Evolutionary conservation across 192 early-diverging fungal genomes (phyloP).

Genomic region (Gryganskiella cystojenkinii): DNA sequence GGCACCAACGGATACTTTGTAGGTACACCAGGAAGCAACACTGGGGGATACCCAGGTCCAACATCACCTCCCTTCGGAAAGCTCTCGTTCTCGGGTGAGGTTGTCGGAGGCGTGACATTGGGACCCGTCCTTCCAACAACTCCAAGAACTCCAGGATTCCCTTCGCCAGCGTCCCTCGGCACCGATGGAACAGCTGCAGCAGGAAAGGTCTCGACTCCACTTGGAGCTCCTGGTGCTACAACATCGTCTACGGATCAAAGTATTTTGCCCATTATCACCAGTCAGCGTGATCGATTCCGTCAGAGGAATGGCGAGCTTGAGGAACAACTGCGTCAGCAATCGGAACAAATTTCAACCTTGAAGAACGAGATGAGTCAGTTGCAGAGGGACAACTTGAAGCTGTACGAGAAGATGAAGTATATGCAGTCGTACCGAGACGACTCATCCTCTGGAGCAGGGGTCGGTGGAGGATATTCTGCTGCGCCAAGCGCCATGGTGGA

Average conservation of each 20-base stretch:
- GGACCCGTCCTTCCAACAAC: conserved; percentile 28
- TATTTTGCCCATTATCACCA: conserved; percentile 88
- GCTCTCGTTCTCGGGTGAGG: conserved; percentile 31
- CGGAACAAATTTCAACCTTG: conserved; percentile 65
- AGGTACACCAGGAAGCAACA: conserved; percentile 6
- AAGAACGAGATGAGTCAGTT: conserved; percentile 71
- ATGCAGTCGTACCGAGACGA: conserved; percentile 74
- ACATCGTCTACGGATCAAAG: conserved; percentile 43
- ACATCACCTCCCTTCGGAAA: conserved; percentile 42
- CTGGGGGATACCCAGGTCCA: conserved; percentile 20
- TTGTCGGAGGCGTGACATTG: conserved; percentile 39
- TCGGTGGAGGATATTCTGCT: conserved; percentile 25
- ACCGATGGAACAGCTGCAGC: conserved; percentile 8
- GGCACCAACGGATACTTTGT: conserved; percentile 25
- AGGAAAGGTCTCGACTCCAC: not conserved
- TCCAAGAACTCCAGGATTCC: conserved; percentile 36
- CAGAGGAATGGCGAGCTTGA: conserved; percentile 90
- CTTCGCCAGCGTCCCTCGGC: conserved; percentile 13
- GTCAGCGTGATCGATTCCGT: conserved; percentile 90
- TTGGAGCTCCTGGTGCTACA: not conserved
- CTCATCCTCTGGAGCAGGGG: conserved; percentile 15
- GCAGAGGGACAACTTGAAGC: conserved; percentile 86
- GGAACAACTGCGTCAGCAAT: conserved; percentile 67
- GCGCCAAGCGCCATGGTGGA: conserved; percentile 37
- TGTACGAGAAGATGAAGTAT: conserved; percentile 93